Evolutionary conservation across 345 rosid species (phyloP).

Genomic region (Salix udensis): DNA sequence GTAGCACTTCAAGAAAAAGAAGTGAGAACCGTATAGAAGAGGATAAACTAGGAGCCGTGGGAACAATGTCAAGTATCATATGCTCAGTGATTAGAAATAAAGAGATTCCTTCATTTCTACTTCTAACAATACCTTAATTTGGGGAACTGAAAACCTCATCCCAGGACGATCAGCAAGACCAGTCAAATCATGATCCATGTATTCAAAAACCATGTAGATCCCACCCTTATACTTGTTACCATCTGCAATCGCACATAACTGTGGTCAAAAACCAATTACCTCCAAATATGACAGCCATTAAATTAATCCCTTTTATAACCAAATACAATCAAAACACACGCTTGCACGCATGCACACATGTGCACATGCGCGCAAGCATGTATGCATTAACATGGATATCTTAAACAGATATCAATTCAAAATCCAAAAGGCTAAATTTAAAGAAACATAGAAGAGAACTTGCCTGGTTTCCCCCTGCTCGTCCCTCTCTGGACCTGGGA

Average conservation of each 20-base stretch:
- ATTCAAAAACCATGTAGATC: slow-evolving; percentile 94
- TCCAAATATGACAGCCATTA: not conserved
- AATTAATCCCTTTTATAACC: not conserved
- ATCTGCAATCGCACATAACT: slow-evolving; percentile 39
- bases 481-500: slow-evolving; percentile 78
- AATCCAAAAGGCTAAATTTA: not conserved
- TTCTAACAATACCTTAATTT: slow-evolving; percentile 62
- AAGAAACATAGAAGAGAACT: slow-evolving; percentile 19
- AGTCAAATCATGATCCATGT: slow-evolving; percentile 97
- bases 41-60: not conserved
- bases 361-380: not conserved
- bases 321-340: not conserved
- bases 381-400: no score
- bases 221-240: slow-evolving; percentile 93
- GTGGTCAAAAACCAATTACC: slow-evolving; percentile 9
- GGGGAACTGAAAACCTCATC: slow-evolving; percentile 84
- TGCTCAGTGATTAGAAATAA: not conserved
- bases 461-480: slow-evolving; percentile 88
- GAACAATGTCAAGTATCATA: not conserved
- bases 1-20: slow-evolving; percentile 58
- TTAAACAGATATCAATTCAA: no score
- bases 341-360: not conserved
- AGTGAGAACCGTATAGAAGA: not conserved
- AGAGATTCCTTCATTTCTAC: not conserved
- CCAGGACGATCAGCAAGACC: slow-evolving; percentile 97